Evolutionary conservation across 768 basidiomycete genomes (phyloP), one percentile per base, ranked within the genome.

Genomic region (Calocybe gangraenosa): DNA sequence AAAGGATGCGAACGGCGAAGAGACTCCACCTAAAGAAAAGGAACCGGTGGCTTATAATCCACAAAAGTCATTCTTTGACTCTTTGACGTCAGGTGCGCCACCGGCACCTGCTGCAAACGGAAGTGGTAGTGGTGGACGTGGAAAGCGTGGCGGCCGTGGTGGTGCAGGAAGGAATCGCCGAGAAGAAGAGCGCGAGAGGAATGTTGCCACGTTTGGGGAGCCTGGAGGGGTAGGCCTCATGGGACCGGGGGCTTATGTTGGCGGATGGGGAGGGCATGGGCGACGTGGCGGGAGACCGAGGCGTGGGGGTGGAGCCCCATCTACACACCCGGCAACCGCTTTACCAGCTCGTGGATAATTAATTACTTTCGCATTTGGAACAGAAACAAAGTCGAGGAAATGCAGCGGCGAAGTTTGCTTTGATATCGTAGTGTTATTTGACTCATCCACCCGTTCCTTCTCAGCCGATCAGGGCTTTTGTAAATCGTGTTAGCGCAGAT

Each of bases 121-220:
- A 20, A 55, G 28, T 14, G 47, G 45, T 25, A 74, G 47, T 70
- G 71, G 48, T 34, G 55, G 53, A 5, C 58, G 49, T 7, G 53
- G 70, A 4, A 61, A 70, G 9, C 54, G 63, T 23, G 72, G 78
- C 0, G 68, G 74, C 0, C 66, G 74, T 8, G 72, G 74, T 0
- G 66, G 66, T 30, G 73, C 65, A 0, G 87, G 82, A 1, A 69
- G 83, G 42, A 87, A 79, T 53, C 73, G 88, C 54, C 66, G 89
- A 35, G 88, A 92, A 54, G 90, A 91, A 55, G 89, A 92, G 59
- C 65, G 89, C 48, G 87, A 89, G 63, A 80, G 77, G 63, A 92
- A 92, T 55, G 80, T 92, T 7, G 84, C 85, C 22, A 92, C 89
- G 7, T 92, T 92, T 71, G 90, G 89, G 2, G 89, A 92, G 60